Evolutionary conservation across 2,329 filamentous ascomycete species (phyloP).

Genomic region (Fusarium sp.): DNA sequence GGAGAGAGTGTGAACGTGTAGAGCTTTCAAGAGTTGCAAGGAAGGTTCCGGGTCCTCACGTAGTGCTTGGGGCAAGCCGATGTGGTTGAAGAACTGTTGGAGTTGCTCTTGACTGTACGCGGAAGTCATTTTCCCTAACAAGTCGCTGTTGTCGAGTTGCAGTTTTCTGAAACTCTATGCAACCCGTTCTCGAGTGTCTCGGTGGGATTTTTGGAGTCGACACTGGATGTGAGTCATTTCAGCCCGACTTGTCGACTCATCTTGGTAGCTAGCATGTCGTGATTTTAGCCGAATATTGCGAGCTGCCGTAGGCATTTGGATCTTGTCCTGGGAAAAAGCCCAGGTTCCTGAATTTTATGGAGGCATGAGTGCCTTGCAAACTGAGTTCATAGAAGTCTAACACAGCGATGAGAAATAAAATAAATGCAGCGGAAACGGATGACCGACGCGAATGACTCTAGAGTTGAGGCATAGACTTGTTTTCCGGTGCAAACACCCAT

Average conservation of each 20-base stretch:
- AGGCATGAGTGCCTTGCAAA: too few relatives aligned
- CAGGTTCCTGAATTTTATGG: too few relatives aligned
- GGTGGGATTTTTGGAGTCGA: background rate
- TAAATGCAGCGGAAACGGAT: too few relatives aligned
- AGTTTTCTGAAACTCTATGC: background rate
- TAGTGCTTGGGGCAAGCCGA: constrained; percentile 18
- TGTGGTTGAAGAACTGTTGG: constrained; percentile 19
- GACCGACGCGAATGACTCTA: too few relatives aligned
- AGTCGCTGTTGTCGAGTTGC: background rate
- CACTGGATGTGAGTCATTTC: constrained; percentile 7
- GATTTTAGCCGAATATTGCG: constrained; percentile 18
- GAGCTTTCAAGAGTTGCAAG: constrained; percentile 24
- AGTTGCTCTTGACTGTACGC: constrained; percentile 33
- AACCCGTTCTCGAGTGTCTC: background rate
- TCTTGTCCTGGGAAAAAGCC: background rate
- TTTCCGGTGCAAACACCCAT: too few relatives aligned
- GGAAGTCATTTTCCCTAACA: constrained; percentile 12
- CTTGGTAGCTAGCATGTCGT: constrained; percentile 9
- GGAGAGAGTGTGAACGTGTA: constrained; percentile 36
- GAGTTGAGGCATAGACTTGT: too few relatives aligned
- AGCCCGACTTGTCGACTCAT: background rate
- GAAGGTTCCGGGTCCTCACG: constrained; percentile 16
- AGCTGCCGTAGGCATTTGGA: background rate
- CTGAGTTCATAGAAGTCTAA: too few relatives aligned
- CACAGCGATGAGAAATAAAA: too few relatives aligned